Evolutionary conservation across 176 grass and related monocot species (phyloP), one percentile per base, ranked within the genome.

Genomic region (Phoenix dactylifera): DNA sequence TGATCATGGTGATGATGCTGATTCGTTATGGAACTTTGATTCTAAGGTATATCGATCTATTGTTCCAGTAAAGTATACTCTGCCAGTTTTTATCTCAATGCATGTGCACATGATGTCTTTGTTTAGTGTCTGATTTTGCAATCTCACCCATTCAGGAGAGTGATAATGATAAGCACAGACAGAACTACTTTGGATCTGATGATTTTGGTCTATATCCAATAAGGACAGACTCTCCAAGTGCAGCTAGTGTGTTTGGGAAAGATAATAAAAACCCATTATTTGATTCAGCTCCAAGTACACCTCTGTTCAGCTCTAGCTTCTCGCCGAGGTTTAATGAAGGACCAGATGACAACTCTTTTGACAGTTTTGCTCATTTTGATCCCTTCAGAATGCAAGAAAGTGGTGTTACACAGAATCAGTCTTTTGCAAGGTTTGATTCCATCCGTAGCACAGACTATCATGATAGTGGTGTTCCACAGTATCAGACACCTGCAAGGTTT

Each of bases 241-340:
- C 80, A 71, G 66, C 58, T 44, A 77, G 63, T 66, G 67, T 65
- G 18, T 81, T 75, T 52, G 73, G 52, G 35, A 75, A 68, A 58
- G 89, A 87, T 22, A 81, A 86, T 39, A 87, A 79, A 44, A 52
- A 26, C 10, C 15, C 59, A 20, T 63, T 72, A 58, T 72, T 72
- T 52, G 70, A 72, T 62, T 72, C 70, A 44, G 58, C 62, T 55
- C 70, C 92, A 15, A 87, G 83, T 51, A 97, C 92, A 18, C 92
- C 92, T 26, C 77, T 80, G 68, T 95, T 84, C 71, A 95, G 79
- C 83, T 83, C 92, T 26, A 72, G 77, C 44, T 97, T 81, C 64
- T 89, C 93, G 0, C 93, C 93, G 18, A 81, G 93, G 70, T 98
- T 77, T 24, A 92, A 81, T n/a, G 88, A 98, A 69, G 84, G 83